These are phyloP conservation scores for Chernovozyma sophiae-reginae DNA, from an alignment of 1,139 yeast genomes.

Conservation along the genomic window DNA sequence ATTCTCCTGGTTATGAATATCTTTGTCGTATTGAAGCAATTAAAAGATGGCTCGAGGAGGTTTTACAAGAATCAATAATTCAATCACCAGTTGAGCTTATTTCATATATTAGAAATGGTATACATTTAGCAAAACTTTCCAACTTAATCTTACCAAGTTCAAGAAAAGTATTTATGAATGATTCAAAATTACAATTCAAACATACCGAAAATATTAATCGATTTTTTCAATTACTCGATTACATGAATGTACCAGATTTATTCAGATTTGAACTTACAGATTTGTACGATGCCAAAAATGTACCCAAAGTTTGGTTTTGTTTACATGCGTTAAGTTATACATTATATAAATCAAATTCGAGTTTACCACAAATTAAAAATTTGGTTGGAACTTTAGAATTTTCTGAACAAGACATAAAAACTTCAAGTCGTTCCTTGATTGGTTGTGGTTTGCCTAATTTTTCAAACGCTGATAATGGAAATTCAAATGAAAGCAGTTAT, in stretches of 20 bases:
- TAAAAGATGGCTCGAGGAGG: conserved; percentile 47
- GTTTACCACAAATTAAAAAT: conserved; percentile 60
- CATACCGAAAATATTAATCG: conserved; percentile 92
- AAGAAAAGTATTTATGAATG: conserved; percentile 37
- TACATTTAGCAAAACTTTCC: conserved; percentile 75
- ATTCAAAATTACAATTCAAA: conserved; percentile 66
- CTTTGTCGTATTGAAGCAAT: conserved; percentile 87
- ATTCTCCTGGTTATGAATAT: conserved; percentile 59
- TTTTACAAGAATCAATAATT: conserved; percentile 47
- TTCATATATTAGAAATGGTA: conserved; percentile 71
- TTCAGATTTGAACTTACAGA: conserved; percentile 91
- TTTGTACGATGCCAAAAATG: conserved; percentile 84
- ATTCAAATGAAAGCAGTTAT: conserved; percentile 13
- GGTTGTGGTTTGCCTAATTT: conserved; percentile 65
- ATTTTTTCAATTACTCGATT: conserved; percentile 70
- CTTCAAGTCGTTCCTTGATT: conserved; percentile 64
- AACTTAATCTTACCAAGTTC: conserved; percentile 69
- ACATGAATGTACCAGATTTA: conserved; percentile 74
- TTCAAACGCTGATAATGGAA: conserved; percentile 38
- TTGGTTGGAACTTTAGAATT: conserved; percentile 63
- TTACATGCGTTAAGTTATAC: conserved; percentile 83
- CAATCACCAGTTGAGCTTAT: conserved; percentile 53
- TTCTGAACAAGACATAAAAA: conserved; percentile 60
- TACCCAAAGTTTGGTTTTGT: conserved; percentile 93
- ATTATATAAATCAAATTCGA: conserved; percentile 46